Base-by-base conservation (phyloP, 305 asterid genomes). In the Fraxinus baroniana region DNA sequence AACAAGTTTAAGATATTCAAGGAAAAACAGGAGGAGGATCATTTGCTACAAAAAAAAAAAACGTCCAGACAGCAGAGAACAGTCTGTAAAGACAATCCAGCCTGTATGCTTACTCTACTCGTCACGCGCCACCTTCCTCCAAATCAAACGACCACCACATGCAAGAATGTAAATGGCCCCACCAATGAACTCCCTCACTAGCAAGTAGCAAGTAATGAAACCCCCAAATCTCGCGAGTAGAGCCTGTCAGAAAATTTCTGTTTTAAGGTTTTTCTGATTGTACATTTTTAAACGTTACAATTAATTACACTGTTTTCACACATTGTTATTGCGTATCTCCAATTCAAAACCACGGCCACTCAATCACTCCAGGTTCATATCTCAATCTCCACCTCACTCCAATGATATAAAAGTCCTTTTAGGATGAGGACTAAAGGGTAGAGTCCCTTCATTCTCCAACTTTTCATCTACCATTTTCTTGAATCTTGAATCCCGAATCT, bases 311-410 rank as follows among this genome's bases (percentile, higher is more conserved):
- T 8, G 22, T 55, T 55, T 55, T 3, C 24, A 55, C 64, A n/a
- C 24, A 39, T 39, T 4, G 0, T 15, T 5, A 17, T 55, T 2
- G 24, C 20, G 66, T 9, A 66, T 26, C 24, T 78, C 20, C 80
- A 3, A n/a, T 73, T 44, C 80, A 49, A 83, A 57, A 78, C 18
- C 52, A 20, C 44, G 74, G 10, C 72, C 46, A 60, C 44, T 26
- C 68, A 28, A 60, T 57, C 49, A 3, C 26, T 77, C 73, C 8
- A 41, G 24, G 71, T 78, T 82, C 80, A 74, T 44, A 55, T 83
- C 79, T 77, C n/a, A 26, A 66, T 82, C 78, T 74, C 85, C 52
- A 18, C 57, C 78, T 62, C 81, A 12, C 75, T 80, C 49, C 60
- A 26, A 22, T 32, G 26, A 12, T 28, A 44, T 78, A 44, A 76